Conservation (phyloP, 768 basidiomycete genomes). For the Termitomyces heimii region DNA sequence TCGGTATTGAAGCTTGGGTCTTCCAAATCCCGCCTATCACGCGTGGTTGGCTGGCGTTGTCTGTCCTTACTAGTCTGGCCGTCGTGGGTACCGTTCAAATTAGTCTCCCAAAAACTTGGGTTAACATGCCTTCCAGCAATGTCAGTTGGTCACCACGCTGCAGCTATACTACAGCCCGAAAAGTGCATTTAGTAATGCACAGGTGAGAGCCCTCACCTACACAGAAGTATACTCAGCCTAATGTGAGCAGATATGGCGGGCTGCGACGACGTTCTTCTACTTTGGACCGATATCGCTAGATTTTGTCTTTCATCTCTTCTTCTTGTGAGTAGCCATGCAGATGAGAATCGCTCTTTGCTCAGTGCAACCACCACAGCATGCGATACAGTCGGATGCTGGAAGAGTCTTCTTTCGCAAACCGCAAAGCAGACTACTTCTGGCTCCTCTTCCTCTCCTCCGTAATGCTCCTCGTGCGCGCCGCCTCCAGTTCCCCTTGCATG, state of each 20-base stretch:
- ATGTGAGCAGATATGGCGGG: conserved; percentile 70
- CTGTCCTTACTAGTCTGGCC: conserved; percentile 75
- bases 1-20: conserved; percentile 88
- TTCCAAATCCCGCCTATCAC: conserved; percentile 90
- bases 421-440: conserved; percentile 94
- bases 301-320: conserved; percentile 96
- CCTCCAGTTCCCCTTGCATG: background rate
- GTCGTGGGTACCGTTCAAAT: conserved; percentile 57
- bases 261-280: conserved; percentile 90
- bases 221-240: background rate
- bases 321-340: conserved; percentile 70
- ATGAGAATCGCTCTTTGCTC: background rate
- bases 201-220: conserved; percentile 39
- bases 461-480: conserved; percentile 73
- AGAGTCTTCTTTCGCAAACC: conserved; percentile 91
- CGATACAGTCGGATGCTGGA: conserved; percentile 95
- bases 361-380: conserved; percentile 59
- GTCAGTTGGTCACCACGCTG: conserved; percentile 81
- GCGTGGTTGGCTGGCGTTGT: conserved; percentile 75
- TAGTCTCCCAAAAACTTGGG: background rate
- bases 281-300: conserved; percentile 92
- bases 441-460: conserved; percentile 76
- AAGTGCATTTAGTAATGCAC: conserved; percentile 73
- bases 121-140: conserved; percentile 57
- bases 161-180: conserved; percentile 93